Base-by-base conservation (phyloP, 352 stramenopile genomes). In the Globisporangium ultimum region DNA sequence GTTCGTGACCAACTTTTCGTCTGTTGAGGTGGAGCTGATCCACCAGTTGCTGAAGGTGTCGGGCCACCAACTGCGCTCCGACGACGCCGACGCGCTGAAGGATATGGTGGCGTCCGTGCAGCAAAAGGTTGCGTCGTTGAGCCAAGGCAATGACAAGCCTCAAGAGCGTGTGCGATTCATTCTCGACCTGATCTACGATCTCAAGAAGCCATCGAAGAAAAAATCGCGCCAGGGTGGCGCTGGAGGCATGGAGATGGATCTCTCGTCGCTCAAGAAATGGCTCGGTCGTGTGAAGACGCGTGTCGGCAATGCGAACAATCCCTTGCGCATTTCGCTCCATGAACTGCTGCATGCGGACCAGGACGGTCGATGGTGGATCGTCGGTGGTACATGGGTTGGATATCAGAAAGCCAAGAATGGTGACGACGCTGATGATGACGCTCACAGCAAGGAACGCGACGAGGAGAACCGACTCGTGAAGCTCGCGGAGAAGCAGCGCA, bases 151-250 rank as follows among this genome's bases (percentile, higher is more conserved):
- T 42, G 61, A 85, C 58, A 22, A 58, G 18, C 71, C 61, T 7
- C 66, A 81, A n/a, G 77, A 89, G 54, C 80, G 82, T 49, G 70
- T 91, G 58, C 79, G 81, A 11, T 93, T 93, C 68, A 96, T 99
- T 63, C 70, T 99, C 24, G 92, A 98, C 54, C 84, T 97, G 13
- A 98, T 99, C 53, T 96, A 93, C 61, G 93, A 98, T 66, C 76
- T 99, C 20, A 98, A 98, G 70, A 98, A 98, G 70, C 72, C 80
- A 58, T 96, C 96, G 59, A 98, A 97, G 70, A 91, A 93, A 52
- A 87, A 96, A 53, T 48, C 61, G 11, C 65, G 66, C 2, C 72
- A 68, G 69, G 95, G 67, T 42, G 40, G 53, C 17, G 84, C 67
- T 48, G 69, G 55, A n/a, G 54, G 49, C 41, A 84, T 66, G 48